Evolutionary conservation across 2,329 filamentous ascomycete species (phyloP).

Genomic region (Hypoxylon sp.): DNA sequence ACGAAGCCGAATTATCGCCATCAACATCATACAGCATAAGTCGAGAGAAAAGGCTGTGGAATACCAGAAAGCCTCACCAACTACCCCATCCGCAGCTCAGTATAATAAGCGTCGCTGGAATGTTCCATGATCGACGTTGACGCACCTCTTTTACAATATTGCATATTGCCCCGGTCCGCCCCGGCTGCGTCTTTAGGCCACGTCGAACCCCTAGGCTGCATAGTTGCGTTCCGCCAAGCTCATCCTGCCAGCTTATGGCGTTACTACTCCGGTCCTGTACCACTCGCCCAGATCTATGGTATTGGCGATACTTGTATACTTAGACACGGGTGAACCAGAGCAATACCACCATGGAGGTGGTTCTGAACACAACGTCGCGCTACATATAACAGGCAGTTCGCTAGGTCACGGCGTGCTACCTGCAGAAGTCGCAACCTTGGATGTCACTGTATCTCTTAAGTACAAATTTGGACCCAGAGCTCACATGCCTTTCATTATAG

Average conservation of each 20-base stretch:
- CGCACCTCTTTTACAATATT: constrained; percentile 39
- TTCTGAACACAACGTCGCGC: constrained; percentile 27
- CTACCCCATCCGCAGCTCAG: constrained; percentile 22
- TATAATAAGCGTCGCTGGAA: constrained; percentile 39
- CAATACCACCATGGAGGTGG: constrained; percentile 20
- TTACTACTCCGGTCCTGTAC: constrained; percentile 34
- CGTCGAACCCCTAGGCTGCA: constrained; percentile 34
- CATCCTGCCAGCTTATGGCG: constrained; percentile 38
- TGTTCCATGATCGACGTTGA: constrained; percentile 44
- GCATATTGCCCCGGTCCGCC: constrained; percentile 33
- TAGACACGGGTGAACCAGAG: constrained; percentile 27
- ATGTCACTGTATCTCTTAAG: constrained; percentile 34
- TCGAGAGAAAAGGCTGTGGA: constrained; percentile 23
- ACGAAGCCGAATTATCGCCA: constrained; percentile 30
- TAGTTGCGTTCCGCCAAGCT: constrained; percentile 40
- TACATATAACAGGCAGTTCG: constrained; percentile 30
- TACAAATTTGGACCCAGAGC: constrained; percentile 17
- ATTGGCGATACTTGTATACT: constrained; percentile 33
- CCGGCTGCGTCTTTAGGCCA: constrained; percentile 27
- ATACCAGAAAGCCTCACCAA: constrained; percentile 32
- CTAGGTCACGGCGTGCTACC: constrained; percentile 21
- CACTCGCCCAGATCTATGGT: constrained; percentile 31
- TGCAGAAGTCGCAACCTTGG: constrained; percentile 27
- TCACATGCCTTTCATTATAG: constrained; percentile 8
- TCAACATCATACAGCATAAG: constrained; percentile 20